Evolutionary conservation across 345 rosid species (phyloP).

Genomic region (Dipteronia sinensis): DNA sequence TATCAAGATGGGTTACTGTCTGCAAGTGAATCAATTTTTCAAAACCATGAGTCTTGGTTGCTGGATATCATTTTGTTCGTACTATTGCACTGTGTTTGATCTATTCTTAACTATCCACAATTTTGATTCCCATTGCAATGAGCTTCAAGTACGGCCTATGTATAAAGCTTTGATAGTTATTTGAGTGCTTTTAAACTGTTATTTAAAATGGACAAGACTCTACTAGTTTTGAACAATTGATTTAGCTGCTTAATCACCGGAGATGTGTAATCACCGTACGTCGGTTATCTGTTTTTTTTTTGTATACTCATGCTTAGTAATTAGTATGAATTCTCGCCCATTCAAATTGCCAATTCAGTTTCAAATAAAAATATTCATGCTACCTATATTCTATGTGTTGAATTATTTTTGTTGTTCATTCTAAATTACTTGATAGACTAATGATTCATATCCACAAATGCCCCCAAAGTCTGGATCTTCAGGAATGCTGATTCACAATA

Average conservation of each 20-base stretch:
- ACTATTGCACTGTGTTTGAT: background rate
- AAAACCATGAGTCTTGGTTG: too few species aligned
- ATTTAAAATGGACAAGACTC: conserved; percentile 14
- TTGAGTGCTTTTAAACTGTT: background rate
- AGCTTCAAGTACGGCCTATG: background rate
- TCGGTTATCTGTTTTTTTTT: background rate
- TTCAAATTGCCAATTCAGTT: background rate
- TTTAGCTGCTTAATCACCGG: conserved; percentile 26
- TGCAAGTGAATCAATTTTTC: too few species aligned
- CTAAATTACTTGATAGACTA: background rate
- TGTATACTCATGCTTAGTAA: background rate
- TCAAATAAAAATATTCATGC: background rate
- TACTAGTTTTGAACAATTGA: conserved; percentile 34
- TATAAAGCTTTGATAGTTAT: background rate
- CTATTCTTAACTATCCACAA: background rate
- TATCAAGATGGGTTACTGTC: too few species aligned
- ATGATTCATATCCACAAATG: conserved; percentile 1
- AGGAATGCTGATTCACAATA: conserved; percentile 25
- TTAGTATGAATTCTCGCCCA: background rate
- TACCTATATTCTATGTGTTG: background rate
- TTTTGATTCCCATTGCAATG: background rate
- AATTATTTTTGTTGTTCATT: background rate
- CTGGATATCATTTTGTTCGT: background rate
- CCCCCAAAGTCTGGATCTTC: conserved; percentile 40
- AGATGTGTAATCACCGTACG: conserved; percentile 38